phyloP scores from a whole-genome alignment of 2,329 filamentous ascomycete genomes.

The Fusarium sulawesiense region DNA sequence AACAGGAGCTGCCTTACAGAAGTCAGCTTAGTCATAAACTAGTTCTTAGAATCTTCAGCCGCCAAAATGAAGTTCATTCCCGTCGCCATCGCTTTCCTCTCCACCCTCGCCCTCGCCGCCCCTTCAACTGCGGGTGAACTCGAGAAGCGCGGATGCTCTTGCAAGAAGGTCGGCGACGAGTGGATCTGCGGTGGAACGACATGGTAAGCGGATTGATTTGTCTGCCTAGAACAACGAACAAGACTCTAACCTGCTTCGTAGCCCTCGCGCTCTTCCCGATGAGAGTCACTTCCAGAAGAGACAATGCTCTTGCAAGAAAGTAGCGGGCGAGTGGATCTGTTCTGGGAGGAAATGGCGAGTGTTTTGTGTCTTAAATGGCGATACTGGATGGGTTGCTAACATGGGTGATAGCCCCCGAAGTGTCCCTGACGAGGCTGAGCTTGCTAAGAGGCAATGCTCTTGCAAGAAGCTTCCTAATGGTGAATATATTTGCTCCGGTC shows the following conservation, averaged over 20 bases:
- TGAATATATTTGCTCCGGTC: background rate
- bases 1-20: rapidly evolving
- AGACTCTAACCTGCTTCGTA: no score
- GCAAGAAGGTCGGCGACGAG: slow-evolving; percentile 8
- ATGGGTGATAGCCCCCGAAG: background rate
- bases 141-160: slow-evolving; percentile 4
- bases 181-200: background rate
- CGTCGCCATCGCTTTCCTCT: slow-evolving; percentile 16
- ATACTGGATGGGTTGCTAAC: no score
- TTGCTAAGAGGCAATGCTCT: background rate
- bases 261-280: rapidly evolving
- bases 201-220: background rate
- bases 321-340: slow-evolving; percentile 7
- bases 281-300: background rate
- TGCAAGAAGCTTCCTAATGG: background rate
- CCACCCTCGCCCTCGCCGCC: slow-evolving; percentile 14
- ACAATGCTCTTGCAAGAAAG: slow-evolving; percentile 18
- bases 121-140: background rate
- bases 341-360: background rate
- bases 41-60: rapidly evolving
- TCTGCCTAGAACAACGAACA: no score
- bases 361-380: no score
- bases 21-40: rapidly evolving
- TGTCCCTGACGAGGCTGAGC: background rate
- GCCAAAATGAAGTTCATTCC: slow-evolving; percentile 24